Evolutionary conservation across 306 rosid species (phyloP), one percentile per base, ranked within the genome.

Genomic region (Alnus glutinosa): DNA sequence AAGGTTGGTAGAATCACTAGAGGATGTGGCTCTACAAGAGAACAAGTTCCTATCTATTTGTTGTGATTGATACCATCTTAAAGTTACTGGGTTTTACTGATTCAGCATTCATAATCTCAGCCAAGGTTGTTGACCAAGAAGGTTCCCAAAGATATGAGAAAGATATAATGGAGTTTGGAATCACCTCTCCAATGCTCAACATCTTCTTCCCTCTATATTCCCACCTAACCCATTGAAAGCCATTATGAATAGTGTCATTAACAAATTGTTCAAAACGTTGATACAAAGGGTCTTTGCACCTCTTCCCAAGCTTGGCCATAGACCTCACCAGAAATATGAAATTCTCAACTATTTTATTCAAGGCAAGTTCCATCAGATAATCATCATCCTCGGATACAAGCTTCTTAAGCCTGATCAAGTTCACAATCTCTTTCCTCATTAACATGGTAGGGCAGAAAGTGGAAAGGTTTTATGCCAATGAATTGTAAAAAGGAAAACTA

Each of bases 1-100:
- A 81, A 19, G 97, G 97, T 3, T 94, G 97, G 98, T 94, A 97
- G 98, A 92, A 94, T 84, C 89, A 91, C 0, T 87, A 81, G 50
- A 47, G 97, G 12, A 92, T 94, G 3, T 89, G 98, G 92, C 85
- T 94, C 1, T 94, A 92, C 86, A 92, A 91, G 85, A 81, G 97
- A 84, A 77, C 90, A 77, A 85, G 89, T 75, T 88, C 95, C 71
- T 94, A 86, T 78, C 78, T 89, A 15, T 92, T 89, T 84, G 92
- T 89, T 10, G 83, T 87, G 64, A 50, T 79, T 8, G 97, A 92
- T 77, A 85, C 88, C 16, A 62, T 85, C 67, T 81, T 89, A 62
- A 83, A 87, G 80, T 49, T 18, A 8, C 79, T 87, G 0, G 97
- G 98, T 0, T 66, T 85, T 55, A 74, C 91, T 11, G 47, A 85